Conservation (phyloP, 129 eudicot species). For the Ambrosia artemisiifolia region DNA sequence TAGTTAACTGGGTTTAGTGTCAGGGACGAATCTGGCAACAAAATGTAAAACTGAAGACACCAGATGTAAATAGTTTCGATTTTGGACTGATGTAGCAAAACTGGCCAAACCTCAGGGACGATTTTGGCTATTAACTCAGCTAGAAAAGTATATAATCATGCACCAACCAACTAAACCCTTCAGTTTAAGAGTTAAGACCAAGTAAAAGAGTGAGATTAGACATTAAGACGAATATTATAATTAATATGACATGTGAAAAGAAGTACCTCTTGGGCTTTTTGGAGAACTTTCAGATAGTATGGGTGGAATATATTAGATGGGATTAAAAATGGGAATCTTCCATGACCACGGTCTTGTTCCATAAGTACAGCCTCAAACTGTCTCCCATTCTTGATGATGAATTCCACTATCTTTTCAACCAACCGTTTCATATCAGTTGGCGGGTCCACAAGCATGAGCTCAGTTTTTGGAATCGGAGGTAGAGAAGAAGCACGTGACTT, state of each 20-base stretch:
- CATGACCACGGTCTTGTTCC: slow-evolving; percentile 83
- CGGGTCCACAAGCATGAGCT: slow-evolving; percentile 65
- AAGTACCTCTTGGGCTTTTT: slow-evolving; percentile 72
- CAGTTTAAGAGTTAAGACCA: neutral
- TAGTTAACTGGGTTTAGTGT: no score
- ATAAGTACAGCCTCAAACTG: slow-evolving; percentile 84
- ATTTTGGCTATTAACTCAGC: no score
- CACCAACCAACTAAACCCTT: neutral
- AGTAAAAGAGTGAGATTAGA: neutral
- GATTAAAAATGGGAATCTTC: slow-evolving; percentile 77
- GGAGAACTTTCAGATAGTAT: slow-evolving; percentile 69
- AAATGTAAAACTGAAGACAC: no score
- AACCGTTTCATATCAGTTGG: slow-evolving; percentile 70
- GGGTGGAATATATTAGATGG: slow-evolving; percentile 82
- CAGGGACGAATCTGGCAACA: no score
- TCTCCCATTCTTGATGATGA: slow-evolving; percentile 74
- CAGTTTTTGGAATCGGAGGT: slow-evolving; percentile 40
- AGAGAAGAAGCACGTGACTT: slow-evolving; percentile 44
- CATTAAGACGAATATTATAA: neutral
- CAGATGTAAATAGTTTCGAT: no score
- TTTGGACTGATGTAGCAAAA: no score
- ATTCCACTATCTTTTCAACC: slow-evolving; percentile 78
- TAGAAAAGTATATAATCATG: neutral
- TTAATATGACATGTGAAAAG: slow-evolving; percentile 13
- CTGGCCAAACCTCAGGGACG: no score